Base-by-base conservation (phyloP, 768 basidiomycete species). In the Lyophyllum shimeji region DNA sequence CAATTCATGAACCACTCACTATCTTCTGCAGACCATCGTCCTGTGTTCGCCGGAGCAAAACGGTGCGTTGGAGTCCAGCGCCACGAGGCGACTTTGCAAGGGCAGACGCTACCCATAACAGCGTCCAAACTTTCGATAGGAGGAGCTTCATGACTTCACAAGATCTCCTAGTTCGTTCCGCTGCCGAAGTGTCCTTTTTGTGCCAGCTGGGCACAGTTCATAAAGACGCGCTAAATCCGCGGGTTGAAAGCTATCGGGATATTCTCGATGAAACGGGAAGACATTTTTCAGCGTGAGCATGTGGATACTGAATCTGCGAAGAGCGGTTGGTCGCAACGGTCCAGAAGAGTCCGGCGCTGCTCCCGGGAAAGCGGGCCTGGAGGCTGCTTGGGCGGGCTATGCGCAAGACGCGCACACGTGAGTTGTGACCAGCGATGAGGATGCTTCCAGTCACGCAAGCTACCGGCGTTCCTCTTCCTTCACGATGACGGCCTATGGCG, bases 11-110 rank as follows among this genome's bases (percentile, higher is more conserved):
- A 17, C 39, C 9, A 57, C 66, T 29, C 50, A 73, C 74, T 50
- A 70, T 71, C 39, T 70, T 59, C 56, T 76, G 74, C 7, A 72
- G 64, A 17, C 63, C 67, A 57, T 67, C 62, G 21, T 53, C 69
- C 52, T 64, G 62, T 13, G 60, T 59, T 53, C 67, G 64, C 27
- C 66, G 58, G 3, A 67, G 55, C 23, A 57, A 25, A 27, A 59
- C 27, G 31, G 39, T 3, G 25, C 39, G 49, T 39, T 46, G 34
- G 6, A 24, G 37, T 24, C 48, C 7, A 44, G 52, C 27, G 17
- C 40, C 29, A 2, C 45, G 48, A 55, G 50, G 62, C 29, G 62
- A 52, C 40, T 62, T 59, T 46, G 67, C 67, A n/a, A 65, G 58
- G 17, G 55, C 66, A 58, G 59, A 57, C 7, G 55, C 56, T 12